Percentiles rank a stretch among this genome's conserved stretches.
phyloP scores from a whole-genome alignment of 352 stramenopile species.

The Pythium periplocum region DNA sequence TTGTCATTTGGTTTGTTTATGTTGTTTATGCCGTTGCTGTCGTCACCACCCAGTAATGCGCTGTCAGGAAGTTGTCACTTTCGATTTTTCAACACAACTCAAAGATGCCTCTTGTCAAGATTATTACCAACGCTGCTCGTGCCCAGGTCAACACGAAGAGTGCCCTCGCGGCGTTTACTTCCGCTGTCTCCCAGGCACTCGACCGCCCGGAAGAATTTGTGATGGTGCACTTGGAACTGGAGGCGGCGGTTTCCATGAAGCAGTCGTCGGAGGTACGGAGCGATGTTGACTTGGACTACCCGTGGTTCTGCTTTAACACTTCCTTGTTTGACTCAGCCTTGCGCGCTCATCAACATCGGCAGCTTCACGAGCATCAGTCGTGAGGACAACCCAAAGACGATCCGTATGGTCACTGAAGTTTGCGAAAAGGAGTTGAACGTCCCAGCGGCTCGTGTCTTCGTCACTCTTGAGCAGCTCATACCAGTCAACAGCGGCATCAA shows the following conservation, averaged over 20 bases:
- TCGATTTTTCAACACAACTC: too few relatives aligned
- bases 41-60: too few relatives aligned
- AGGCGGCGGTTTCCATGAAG: too few relatives aligned
- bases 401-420: constrained; percentile 4
- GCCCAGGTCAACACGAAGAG: constrained; percentile 24
- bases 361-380: constrained; percentile 29
- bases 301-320: too few relatives aligned
- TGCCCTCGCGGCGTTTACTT: constrained; percentile 26
- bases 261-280: too few relatives aligned
- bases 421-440: constrained; percentile 20
- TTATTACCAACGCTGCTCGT: constrained; percentile 35
- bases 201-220: constrained; percentile 27
- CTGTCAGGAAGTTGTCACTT: too few relatives aligned
- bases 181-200: constrained; percentile 27
- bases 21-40: too few relatives aligned
- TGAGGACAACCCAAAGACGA: constrained; percentile 19
- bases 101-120: constrained; percentile 38
- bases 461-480: constrained; percentile 1
- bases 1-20: too few relatives aligned
- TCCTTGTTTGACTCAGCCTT: constrained; percentile 17
- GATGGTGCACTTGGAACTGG: constrained; percentile 23
- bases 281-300: not conserved
- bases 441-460: constrained; percentile 19
- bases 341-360: constrained; percentile 30
- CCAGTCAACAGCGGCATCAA: too few relatives aligned